A percentile compares a stretch with the other conserved stretches of the same genome.
phyloP scores from a whole-genome alignment of 2,329 filamentous ascomycete species.

The Ceratocystis ficicola region DNA sequence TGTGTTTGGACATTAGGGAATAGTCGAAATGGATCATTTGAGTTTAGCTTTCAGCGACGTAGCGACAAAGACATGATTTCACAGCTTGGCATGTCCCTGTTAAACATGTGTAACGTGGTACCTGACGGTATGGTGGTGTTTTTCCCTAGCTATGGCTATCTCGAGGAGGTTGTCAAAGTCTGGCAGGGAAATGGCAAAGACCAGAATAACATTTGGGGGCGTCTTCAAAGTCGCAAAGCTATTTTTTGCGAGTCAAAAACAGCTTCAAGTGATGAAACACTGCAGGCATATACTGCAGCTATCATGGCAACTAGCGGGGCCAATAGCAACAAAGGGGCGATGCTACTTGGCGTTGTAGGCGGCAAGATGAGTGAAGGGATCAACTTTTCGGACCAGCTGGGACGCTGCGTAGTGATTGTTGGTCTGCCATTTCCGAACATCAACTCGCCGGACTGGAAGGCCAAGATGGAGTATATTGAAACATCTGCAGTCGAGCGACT shows the following conservation, averaged over 20 bases:
- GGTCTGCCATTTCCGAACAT: slow-evolving; percentile 89
- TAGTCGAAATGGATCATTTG: slow-evolving; percentile 39
- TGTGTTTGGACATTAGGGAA: slow-evolving; percentile 59
- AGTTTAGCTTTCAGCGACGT: slow-evolving; percentile 78
- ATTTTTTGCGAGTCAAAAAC: slow-evolving; percentile 49
- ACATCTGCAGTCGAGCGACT: slow-evolving; percentile 27
- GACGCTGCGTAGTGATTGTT: slow-evolving; percentile 80
- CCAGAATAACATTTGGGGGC: slow-evolving; percentile 43
- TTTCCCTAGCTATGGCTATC: slow-evolving; percentile 88
- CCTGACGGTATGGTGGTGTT: slow-evolving; percentile 88
- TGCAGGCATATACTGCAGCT: slow-evolving; percentile 59
- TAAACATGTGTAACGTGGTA: slow-evolving; percentile 59
- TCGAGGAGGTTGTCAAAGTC: slow-evolving; percentile 55
- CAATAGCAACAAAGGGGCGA: slow-evolving; percentile 45
- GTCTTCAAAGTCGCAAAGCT: slow-evolving; percentile 46
- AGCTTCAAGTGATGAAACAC: slow-evolving; percentile 52
- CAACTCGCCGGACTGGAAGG: slow-evolving; percentile 81
- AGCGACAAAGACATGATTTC: slow-evolving; percentile 55
- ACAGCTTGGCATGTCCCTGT: slow-evolving; percentile 61
- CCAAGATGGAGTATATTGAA: slow-evolving; percentile 79
- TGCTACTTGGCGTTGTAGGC: slow-evolving; percentile 82
- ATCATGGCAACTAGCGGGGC: slow-evolving; percentile 37
- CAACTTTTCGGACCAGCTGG: slow-evolving; percentile 87
- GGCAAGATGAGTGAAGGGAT: slow-evolving; percentile 96
- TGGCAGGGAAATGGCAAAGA: slow-evolving; percentile 41